Conservation (phyloP, 140 eudicot species). For the Senecio squalidus region DNA sequence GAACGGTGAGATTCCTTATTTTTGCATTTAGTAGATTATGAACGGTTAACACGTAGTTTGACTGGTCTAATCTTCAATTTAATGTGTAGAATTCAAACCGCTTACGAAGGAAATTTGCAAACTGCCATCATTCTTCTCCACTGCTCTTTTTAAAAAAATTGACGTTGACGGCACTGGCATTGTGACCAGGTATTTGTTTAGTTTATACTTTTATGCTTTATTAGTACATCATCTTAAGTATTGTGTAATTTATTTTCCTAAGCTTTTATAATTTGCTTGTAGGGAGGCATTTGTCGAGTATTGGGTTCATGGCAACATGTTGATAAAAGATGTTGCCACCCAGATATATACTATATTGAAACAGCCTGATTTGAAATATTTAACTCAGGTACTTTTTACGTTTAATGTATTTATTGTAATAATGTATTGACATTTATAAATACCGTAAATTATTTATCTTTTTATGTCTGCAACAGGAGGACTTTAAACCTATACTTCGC, state of each 20-base stretch:
- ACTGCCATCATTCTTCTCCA: slow-evolving; percentile 60
- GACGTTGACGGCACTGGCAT: slow-evolving; percentile 43
- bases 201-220: not conserved
- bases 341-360: slow-evolving; percentile 58
- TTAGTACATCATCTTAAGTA: not conserved
- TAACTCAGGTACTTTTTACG: slow-evolving; percentile 49
- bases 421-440: not conserved
- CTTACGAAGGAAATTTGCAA: slow-evolving; percentile 61
- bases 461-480: slow-evolving; percentile 51
- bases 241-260: not conserved
- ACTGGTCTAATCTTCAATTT: slow-evolving; percentile 1
- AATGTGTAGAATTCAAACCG: slow-evolving; percentile 43
- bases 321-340: slow-evolving; percentile 52
- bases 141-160: slow-evolving; percentile 53
- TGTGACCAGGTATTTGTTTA: slow-evolving; percentile 47
- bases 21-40: slow-evolving; percentile 13
- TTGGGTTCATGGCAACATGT: slow-evolving; percentile 64
- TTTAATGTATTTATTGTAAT: not conserved
- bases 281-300: slow-evolving; percentile 72
- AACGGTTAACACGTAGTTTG: slow-evolving; percentile 1
- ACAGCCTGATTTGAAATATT: slow-evolving; percentile 57
- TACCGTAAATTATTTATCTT: not conserved
- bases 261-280: slow-evolving; percentile 5
- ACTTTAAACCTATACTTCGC: slow-evolving; percentile 86
- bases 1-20: slow-evolving; percentile 38